Percentiles rank a stretch among this genome's conserved stretches.
These are phyloP conservation scores for Penicillium argentinense DNA, from an alignment of 495 filamentous ascomycete genomes.

Conservation along the genomic window DNA sequence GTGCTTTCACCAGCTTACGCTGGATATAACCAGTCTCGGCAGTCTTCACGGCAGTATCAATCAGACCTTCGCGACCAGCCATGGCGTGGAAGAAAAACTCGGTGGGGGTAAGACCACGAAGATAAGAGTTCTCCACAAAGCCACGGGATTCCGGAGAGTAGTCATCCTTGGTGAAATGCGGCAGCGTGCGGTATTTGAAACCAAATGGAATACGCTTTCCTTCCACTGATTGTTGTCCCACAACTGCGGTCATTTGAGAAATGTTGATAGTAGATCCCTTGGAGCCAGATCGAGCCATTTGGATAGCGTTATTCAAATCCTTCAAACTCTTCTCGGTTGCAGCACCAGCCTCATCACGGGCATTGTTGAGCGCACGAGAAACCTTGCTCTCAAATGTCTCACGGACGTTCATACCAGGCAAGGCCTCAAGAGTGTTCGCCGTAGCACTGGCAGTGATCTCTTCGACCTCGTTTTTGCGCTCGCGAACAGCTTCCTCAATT, in stretches of 20 bases:
- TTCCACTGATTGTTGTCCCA: constrained; percentile 96
- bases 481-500: constrained; percentile 74
- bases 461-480: constrained; percentile 77
- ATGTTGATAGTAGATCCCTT: constrained; percentile 99
- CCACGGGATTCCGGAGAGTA: constrained; percentile 95
- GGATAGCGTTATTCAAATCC: constrained; percentile 91
- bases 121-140: constrained; percentile 98
- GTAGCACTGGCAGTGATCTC: constrained; percentile 73
- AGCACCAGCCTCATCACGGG: constrained; percentile 95
- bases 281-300: constrained; percentile 93
- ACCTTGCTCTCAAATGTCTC: constrained; percentile 98
- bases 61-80: constrained; percentile 99
- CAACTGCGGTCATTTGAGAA: constrained; percentile 96
- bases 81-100: constrained; percentile 99
- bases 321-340: constrained; percentile 87
- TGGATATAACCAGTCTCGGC: constrained; percentile 99
- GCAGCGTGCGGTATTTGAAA: constrained; percentile 96
- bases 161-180: constrained; percentile 98
- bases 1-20: constrained; percentile 93
- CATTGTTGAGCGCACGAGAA: constrained; percentile 86
- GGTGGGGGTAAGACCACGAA: constrained; percentile 89
- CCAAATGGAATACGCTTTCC: constrained; percentile 99
- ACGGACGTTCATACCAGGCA: constrained; percentile 96
- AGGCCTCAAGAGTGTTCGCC: constrained; percentile 77
- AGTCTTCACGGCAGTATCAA: constrained; percentile 99